Percentiles rank a stretch among this genome's conserved stretches.
Evolutionary conservation across 768 basidiomycete species (phyloP).

Genomic region (Trametes cinnabarina): DNA sequence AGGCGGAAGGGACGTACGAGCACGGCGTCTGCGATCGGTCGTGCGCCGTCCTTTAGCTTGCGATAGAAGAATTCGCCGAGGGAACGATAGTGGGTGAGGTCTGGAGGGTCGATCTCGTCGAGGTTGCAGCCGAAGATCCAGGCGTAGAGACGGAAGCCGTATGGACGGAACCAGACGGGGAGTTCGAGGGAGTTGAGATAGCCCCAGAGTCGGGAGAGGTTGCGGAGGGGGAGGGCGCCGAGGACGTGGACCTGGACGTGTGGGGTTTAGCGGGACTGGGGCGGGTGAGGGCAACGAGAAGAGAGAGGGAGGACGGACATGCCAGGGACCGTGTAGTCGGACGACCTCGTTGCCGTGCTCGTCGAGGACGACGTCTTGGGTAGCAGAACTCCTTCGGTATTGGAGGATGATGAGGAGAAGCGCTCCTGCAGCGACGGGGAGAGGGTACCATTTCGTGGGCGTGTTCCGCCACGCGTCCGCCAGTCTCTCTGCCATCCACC

Average conservation of each 20-base stretch:
- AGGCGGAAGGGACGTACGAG: conserved; percentile 51
- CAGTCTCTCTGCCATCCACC: conserved; percentile 64
- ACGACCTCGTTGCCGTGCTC: conserved; percentile 82
- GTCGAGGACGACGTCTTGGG: conserved; percentile 71
- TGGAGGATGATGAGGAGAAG: conserved; percentile 80
- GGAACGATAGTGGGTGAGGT: conserved; percentile 76
- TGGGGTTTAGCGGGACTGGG: not conserved
- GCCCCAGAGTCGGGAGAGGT: conserved; percentile 96
- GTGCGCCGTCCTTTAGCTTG: conserved; percentile 72
- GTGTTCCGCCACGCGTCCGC: conserved; percentile 81
- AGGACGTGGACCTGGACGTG: conserved; percentile 82
- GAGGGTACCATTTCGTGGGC: conserved; percentile 93
- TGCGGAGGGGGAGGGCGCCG: conserved; percentile 90
- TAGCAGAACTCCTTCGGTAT: conserved; percentile 54
- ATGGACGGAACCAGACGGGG: conserved; percentile 93
- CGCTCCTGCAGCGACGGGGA: conserved; percentile 87
- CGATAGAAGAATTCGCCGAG: conserved; percentile 98
- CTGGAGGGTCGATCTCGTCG: conserved; percentile 78
- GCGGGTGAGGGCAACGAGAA: not conserved
- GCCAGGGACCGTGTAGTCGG: conserved; percentile 87
- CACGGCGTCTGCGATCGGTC: conserved; percentile 74
- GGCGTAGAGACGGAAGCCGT: conserved; percentile 83
- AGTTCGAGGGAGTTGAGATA: conserved; percentile 91
- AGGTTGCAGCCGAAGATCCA: conserved; percentile 92
- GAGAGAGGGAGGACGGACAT: conserved; percentile 48